Evolutionary conservation across 352 stramenopile genomes (phyloP).

Genomic region (Elongisporangium anandrum): DNA sequence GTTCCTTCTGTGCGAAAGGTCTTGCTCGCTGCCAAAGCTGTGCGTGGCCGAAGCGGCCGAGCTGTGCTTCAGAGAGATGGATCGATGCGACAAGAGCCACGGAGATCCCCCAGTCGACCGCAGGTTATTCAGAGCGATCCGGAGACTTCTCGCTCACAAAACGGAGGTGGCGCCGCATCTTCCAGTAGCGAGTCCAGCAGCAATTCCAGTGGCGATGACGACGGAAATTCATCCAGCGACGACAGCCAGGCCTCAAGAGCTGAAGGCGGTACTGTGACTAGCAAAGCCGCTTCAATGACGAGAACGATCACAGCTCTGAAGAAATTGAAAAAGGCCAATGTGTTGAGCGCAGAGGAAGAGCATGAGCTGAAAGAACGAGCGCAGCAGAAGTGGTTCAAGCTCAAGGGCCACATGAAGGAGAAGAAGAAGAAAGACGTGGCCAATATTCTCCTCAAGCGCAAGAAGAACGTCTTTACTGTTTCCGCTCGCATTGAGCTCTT

Average conservation of each 20-base stretch:
- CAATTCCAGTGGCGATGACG: background rate
- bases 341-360: slow-evolving; percentile 56
- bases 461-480: slow-evolving; percentile 79
- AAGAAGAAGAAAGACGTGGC: slow-evolving; percentile 74
- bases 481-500: slow-evolving; percentile 68
- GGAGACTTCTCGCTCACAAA: background rate
- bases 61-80: too few relatives aligned
- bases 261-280: too few relatives aligned
- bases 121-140: too few relatives aligned
- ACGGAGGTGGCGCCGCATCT: background rate
- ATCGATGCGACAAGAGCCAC: too few relatives aligned
- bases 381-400: slow-evolving; percentile 65
- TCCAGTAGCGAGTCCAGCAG: background rate
- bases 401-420: slow-evolving; percentile 70
- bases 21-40: too few relatives aligned
- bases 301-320: slow-evolving; percentile 56
- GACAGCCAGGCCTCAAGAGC: background rate
- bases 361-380: slow-evolving; percentile 55
- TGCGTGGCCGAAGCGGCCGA: too few relatives aligned
- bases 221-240: background rate
- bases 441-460: slow-evolving; percentile 73
- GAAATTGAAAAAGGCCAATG: slow-evolving; percentile 59
- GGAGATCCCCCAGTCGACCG: too few relatives aligned
- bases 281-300: slow-evolving; percentile 27
- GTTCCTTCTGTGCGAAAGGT: too few relatives aligned